A percentile compares a stretch with the other conserved stretches of the same genome.
phyloP scores from a whole-genome alignment of 139 green algal genomes.

The Micractinium sp. region DNA sequence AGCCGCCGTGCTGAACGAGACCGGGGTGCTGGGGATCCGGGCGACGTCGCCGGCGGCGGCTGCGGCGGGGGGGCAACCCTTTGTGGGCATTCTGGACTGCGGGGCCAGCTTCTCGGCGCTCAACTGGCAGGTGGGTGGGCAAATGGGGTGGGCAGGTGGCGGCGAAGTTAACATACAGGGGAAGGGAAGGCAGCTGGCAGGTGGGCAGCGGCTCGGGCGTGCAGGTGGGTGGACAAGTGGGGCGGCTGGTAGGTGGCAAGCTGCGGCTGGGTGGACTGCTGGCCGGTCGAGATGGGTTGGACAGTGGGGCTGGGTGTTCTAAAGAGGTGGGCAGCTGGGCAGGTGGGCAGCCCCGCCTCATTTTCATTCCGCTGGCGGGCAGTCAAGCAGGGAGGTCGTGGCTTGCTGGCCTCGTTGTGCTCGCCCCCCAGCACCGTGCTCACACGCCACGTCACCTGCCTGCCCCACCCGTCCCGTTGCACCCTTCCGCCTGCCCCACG shows the following conservation, averaged over 20 bases:
- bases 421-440: too few species aligned
- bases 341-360: too few species aligned
- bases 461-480: background rate
- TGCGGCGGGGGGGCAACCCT: slow-evolving; percentile 6
- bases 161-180: too few species aligned
- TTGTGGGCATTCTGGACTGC: slow-evolving; percentile 37
- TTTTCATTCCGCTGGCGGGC: too few species aligned
- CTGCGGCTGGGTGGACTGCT: background rate
- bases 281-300: background rate
- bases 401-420: too few species aligned
- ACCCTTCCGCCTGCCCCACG: background rate
- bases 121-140: slow-evolving; percentile 29
- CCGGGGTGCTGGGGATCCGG: slow-evolving; percentile 26
- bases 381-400: too few species aligned
- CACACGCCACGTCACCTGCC: background rate
- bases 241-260: too few species aligned
- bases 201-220: too few species aligned
- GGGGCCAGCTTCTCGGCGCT: slow-evolving; percentile 35
- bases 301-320: too few species aligned
- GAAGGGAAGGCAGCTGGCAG: too few species aligned
- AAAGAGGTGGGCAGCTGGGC: background rate
- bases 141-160: too few species aligned
- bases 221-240: too few species aligned
- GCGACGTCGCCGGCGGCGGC: background rate
- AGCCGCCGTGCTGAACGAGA: slow-evolving; percentile 35